These are phyloP conservation scores for Talaromyces trachyspermus DNA, from an alignment of 495 filamentous ascomycete species.

Conservation along the genomic window DNA sequence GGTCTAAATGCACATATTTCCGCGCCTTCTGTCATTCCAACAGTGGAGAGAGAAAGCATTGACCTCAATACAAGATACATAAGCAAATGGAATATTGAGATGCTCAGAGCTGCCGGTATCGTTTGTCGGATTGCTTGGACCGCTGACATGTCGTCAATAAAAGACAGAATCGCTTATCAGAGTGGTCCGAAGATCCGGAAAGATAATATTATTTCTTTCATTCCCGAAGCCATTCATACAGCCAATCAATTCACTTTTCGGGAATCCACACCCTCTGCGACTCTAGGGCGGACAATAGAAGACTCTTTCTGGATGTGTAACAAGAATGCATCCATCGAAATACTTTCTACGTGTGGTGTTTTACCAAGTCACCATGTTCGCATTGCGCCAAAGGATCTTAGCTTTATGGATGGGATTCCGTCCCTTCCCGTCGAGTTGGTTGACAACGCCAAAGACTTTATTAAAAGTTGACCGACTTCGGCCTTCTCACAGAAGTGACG, in stretches of 20 bases:
- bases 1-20: constrained; percentile 93
- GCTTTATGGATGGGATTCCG: constrained; percentile 86
- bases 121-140: constrained; percentile 80
- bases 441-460: constrained; percentile 55
- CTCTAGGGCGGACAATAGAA: constrained; percentile 76
- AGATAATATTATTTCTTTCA: constrained; percentile 54
- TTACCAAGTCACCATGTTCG: constrained; percentile 71
- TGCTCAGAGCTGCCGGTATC: constrained; percentile 85
- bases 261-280: constrained; percentile 78
- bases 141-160: constrained; percentile 74
- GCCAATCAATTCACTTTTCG: constrained; percentile 70
- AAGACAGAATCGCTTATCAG: constrained; percentile 28
- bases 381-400: constrained; percentile 70
- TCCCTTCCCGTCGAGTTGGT: constrained; percentile 71
- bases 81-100: constrained; percentile 91
- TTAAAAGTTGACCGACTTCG: constrained; percentile 72
- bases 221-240: constrained; percentile 70
- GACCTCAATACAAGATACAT: constrained; percentile 94
- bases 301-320: constrained; percentile 93
- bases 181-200: constrained; percentile 52
- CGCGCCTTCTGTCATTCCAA: constrained; percentile 95
- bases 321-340: constrained; percentile 70
- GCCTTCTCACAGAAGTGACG: constrained; percentile 75
- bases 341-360: constrained; percentile 81
- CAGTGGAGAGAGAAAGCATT: constrained; percentile 95